A percentile compares a stretch with the other conserved stretches of the same genome.
phyloP scores from a whole-genome alignment of 2,329 filamentous ascomycete species.

The Aspergillus pseudoviridinutans region DNA sequence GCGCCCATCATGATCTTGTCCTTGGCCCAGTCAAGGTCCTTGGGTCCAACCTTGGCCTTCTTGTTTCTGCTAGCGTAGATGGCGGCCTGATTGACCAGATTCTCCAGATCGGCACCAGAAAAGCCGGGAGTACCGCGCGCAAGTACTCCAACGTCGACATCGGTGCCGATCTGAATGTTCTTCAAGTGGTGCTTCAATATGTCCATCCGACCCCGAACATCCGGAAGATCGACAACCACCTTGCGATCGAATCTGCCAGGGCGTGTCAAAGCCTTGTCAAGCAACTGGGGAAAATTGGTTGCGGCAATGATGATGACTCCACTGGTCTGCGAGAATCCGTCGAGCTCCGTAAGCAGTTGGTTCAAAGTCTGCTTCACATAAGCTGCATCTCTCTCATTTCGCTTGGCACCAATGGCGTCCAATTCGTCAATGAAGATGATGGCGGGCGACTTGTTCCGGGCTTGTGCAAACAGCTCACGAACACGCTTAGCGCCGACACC shows the following conservation, averaged over 20 bases:
- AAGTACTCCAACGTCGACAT: constrained; percentile 79
- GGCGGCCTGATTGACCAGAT: constrained; percentile 93
- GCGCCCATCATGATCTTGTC: constrained; percentile 98
- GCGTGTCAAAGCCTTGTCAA: constrained; percentile 91
- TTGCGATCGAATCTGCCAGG: constrained; percentile 95
- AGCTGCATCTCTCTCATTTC: constrained; percentile 86
- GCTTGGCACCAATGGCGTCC: constrained; percentile 89
- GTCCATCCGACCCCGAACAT: constrained; percentile 86
- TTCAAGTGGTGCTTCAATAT: constrained; percentile 93
- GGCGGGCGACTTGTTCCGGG: constrained; percentile 78
- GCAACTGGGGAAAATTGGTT: constrained; percentile 89
- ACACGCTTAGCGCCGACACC: constrained; percentile 96
- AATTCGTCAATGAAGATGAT: constrained; percentile 96
- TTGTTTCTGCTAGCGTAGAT: constrained; percentile 90
- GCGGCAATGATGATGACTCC: constrained; percentile 94
- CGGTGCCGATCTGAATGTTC: constrained; percentile 74
- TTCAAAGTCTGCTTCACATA: constrained; percentile 98
- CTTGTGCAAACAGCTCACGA: constrained; percentile 81
- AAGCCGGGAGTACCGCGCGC: constrained; percentile 86
- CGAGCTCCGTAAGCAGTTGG: constrained; percentile 91
- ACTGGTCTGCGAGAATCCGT: constrained; percentile 92
- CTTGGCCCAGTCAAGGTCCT: constrained; percentile 94
- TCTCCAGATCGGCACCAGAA: constrained; percentile 93
- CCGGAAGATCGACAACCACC: constrained; percentile 80
- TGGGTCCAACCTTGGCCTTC: constrained; percentile 66